These are phyloP conservation scores for Cerioporus squamosus DNA, from an alignment of 1,284 basidiomycete species.

Conservation along the genomic window DNA sequence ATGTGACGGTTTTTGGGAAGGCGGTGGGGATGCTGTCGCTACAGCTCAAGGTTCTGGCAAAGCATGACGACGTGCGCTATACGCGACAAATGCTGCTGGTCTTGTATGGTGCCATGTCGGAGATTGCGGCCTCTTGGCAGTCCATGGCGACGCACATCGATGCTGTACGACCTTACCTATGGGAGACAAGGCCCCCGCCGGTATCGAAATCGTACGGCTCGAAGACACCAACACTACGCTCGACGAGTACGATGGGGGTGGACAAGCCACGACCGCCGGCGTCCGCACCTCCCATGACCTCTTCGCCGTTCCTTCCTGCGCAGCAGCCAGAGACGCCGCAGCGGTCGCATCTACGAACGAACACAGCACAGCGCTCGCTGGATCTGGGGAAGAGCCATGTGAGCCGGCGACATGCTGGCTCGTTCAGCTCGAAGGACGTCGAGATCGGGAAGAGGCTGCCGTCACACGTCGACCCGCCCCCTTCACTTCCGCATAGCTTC, in stretches of 20 bases:
- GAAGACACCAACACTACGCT: conserved; percentile 26
- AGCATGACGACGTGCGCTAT: conserved; percentile 85
- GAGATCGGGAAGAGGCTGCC: conserved; percentile 85
- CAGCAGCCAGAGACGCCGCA: conserved; percentile 20
- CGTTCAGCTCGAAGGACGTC: conserved; percentile 91
- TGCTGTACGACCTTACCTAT: conserved; percentile 70
- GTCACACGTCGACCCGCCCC: conserved; percentile 52
- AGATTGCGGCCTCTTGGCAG: conserved; percentile 88
- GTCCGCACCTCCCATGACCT: conserved; percentile 32
- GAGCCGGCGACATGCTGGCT: conserved; percentile 87
- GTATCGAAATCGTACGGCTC: conserved; percentile 30
- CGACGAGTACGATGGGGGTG: conserved; percentile 2
- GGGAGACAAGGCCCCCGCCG: conserved; percentile 44
- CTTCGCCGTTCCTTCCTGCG: conserved; percentile 27
- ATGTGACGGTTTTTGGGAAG: conserved; percentile 86
- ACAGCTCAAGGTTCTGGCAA: conserved; percentile 80
- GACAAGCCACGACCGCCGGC: conserved; percentile 26
- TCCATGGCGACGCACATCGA: conserved; percentile 77
- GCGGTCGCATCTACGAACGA: conserved; percentile 27
- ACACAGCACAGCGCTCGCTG: conserved; percentile 23
- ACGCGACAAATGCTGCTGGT: conserved; percentile 87
- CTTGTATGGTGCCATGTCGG: conserved; percentile 89
- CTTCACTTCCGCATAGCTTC: conserved; percentile 17
- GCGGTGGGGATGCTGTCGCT: conserved; percentile 83
- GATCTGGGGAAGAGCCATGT: conserved; percentile 42